Base-by-base conservation (phyloP, 345 rosid species). In the Eucalyptus guilfoylei region DNA sequence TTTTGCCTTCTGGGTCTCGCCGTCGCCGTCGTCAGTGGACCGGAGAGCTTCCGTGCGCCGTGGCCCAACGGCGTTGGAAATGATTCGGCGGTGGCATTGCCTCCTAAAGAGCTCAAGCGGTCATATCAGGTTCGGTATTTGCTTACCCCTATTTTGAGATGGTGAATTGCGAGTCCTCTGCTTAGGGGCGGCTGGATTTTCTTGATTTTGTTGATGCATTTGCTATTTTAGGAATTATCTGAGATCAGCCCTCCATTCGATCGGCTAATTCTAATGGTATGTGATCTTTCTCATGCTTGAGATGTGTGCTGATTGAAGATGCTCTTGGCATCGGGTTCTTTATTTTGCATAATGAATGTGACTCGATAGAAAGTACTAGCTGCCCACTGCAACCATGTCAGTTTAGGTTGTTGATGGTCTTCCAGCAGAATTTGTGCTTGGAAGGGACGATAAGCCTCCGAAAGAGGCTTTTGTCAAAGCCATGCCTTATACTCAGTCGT, bases 371-470 rank as follows among this genome's bases (percentile, higher is more conserved):
- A 76, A 76, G 83, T 92, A 86, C 89, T 67, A 83, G 67, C 89
- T 86, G 37, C 80, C 80, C 49, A 91, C 90, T 90, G 85, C 52
- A 87, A 17, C 37, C 80, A 67, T 93, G 93, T 80, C 86, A 91
- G 89, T 92, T 93, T 94, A 96, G 99, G 99, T 97, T 88, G 93
- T 97, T 93, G 99, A 97, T 95, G 99, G 97, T 52, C 98, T 96
- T 93, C 99, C 99, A 58, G 99, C 97, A 87, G 99, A 96, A 92
- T 96, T 96, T 72, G 95, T 97, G 88, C 95, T 97, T 0, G 99
- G 99, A 49, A 96, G 94, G 88, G 94, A 94, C 85, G 96, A 93
- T 7, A 52, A 91, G 81, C 97, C 98, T 90, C 96, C 96, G 4
- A 87, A n/a, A 49, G 91, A 91, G 42, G 92, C 88, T 49, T 93